Conservation (phyloP, 23 red algal genomes). For the Gracilaria gracilis region DNA sequence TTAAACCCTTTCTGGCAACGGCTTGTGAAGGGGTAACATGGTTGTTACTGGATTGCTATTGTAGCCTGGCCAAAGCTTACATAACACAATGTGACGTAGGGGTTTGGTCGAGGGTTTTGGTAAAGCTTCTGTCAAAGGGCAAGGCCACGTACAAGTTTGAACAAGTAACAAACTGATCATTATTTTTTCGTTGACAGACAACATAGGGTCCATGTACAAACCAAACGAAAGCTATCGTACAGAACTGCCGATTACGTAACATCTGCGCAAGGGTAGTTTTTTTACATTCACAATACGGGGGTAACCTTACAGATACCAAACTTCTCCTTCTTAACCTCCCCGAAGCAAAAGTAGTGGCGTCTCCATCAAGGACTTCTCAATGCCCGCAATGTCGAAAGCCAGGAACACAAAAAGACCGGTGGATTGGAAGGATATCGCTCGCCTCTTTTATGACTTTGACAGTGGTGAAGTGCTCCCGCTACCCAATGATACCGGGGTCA, state of each 20-base stretch:
- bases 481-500: neutral
- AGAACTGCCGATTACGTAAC: neutral
- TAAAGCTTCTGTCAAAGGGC: neutral
- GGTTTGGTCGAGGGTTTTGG: neutral
- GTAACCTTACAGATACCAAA: neutral
- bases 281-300: neutral
- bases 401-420: neutral
- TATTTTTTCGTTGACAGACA: neutral
- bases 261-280: too few relatives aligned
- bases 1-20: neutral
- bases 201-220: neutral
- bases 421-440: conserved; percentile 6
- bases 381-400: neutral
- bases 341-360: neutral
- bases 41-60: neutral
- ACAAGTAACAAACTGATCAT: neutral
- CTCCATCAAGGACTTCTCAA: neutral
- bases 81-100: neutral
- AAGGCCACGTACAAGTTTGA: conserved; percentile 4
- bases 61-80: neutral
- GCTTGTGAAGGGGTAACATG: neutral
- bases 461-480: neutral
- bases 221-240: neutral
- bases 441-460: conserved; percentile 28
- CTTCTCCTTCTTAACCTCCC: neutral